These are phyloP conservation scores for Kluyveromyces nonfermentans DNA, from an alignment of 805 yeast species.

Conservation along the genomic window DNA sequence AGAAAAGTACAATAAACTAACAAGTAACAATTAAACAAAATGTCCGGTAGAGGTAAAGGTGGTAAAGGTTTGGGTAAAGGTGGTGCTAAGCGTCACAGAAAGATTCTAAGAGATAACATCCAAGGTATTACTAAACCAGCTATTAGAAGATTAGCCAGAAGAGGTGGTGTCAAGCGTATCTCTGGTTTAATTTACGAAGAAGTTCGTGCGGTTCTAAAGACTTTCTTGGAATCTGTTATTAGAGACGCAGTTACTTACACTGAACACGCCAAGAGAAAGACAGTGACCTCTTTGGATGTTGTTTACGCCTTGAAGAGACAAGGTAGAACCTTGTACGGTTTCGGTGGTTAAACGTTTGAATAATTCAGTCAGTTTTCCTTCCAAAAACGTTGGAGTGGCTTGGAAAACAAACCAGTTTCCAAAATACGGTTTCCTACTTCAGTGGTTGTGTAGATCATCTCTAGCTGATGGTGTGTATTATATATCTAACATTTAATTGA, in stretches of 20 bases:
- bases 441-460: not conserved
- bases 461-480: not conserved
- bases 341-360: slow-evolving; percentile 73
- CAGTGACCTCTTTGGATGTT: slow-evolving; percentile 96
- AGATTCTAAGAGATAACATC: slow-evolving; percentile 97
- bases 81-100: slow-evolving; percentile 99
- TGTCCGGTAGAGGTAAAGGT: slow-evolving; percentile 99
- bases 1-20: slow-evolving; percentile 4
- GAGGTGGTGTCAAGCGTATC: slow-evolving; percentile 99
- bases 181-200: slow-evolving; percentile 97
- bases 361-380: not conserved
- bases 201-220: slow-evolving; percentile 91
- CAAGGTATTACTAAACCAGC: slow-evolving; percentile 99
- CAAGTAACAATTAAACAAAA: slow-evolving; percentile 24
- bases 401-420: not conserved
- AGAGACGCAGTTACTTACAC: slow-evolving; percentile 99
- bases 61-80: slow-evolving; percentile 99
- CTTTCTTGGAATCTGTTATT: slow-evolving; percentile 92
- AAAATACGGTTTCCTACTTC: not conserved
- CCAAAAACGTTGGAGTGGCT: not conserved
- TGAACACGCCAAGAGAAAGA: slow-evolving; percentile 99
- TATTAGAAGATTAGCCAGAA: slow-evolving; percentile 98
- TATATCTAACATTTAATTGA: not conserved
- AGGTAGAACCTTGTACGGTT: slow-evolving; percentile 99
- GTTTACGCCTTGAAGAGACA: slow-evolving; percentile 99